A percentile compares a stretch with the other conserved stretches of the same genome.
Evolutionary conservation across 2,329 filamentous ascomycete species (phyloP).

Genomic region (Ophiostoma sp.): DNA sequence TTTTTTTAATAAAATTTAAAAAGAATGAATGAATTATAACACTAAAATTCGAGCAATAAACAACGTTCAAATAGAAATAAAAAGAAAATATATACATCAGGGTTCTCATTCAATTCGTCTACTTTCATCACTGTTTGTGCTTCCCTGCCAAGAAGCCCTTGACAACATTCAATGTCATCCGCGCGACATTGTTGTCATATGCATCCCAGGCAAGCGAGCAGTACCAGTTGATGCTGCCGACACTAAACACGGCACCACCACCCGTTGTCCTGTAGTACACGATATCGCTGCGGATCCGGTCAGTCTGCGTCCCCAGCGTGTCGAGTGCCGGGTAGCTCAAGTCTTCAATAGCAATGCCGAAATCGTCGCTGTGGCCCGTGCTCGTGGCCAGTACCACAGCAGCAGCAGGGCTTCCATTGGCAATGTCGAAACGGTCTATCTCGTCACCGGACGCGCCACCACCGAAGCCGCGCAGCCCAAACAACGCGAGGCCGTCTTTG

Average conservation of each 20-base stretch:
- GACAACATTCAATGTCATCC: not conserved
- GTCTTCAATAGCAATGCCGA: conserved; percentile 33
- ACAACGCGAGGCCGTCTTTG: conserved; percentile 23
- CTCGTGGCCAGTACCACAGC: conserved; percentile 36
- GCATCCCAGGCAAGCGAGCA: conserved; percentile 7
- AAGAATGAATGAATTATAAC: too few species aligned
- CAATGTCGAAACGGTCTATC: conserved; percentile 39
- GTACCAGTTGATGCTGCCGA: conserved; percentile 36
- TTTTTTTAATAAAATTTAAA: too few species aligned
- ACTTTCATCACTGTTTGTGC: not conserved
- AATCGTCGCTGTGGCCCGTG: conserved; percentile 31
- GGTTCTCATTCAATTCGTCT: too few species aligned
- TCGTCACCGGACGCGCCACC: conserved; percentile 40
- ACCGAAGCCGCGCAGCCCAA: conserved; percentile 34
- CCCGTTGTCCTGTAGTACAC: conserved; percentile 32
- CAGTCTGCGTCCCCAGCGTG: conserved; percentile 32
- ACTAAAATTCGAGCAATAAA: too few species aligned
- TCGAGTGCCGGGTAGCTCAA: conserved; percentile 31
- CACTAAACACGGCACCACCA: conserved; percentile 30
- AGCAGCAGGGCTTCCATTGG: conserved; percentile 36
- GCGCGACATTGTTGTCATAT: not conserved
- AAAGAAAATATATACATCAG: too few species aligned
- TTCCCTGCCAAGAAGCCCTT: not conserved
- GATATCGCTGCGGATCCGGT: conserved; percentile 33
- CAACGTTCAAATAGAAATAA: too few species aligned